A percentile compares a stretch with the other conserved stretches of the same genome.
Conservation (phyloP, 2,329 filamentous ascomycete genomes). For the Botrytis sinoallii region DNA sequence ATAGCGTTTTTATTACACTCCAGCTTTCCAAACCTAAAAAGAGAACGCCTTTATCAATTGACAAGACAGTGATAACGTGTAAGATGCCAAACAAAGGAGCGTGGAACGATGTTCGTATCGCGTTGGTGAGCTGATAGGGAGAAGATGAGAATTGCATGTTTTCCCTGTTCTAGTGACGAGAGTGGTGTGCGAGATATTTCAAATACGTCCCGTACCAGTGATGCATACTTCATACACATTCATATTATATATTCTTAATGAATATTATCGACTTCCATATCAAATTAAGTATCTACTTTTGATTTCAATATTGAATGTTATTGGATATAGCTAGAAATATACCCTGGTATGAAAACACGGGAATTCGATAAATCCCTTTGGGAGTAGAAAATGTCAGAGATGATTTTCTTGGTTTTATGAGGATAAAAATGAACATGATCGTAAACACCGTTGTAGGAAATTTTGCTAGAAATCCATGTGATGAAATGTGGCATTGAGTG, state of each 20-base stretch:
- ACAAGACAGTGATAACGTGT: not conserved
- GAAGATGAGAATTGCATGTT: not conserved
- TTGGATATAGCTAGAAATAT: not conserved
- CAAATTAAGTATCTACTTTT: not conserved
- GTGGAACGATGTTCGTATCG: not conserved
- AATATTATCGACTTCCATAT: not conserved
- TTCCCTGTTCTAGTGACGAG: not conserved
- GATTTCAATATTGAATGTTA: not conserved
- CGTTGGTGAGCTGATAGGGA: not conserved
- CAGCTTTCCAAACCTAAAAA: not conserved
- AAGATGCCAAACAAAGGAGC: not conserved
- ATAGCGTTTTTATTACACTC: no score
- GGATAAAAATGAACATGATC: not conserved
- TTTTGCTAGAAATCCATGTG: not conserved
- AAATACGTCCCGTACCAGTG: not conserved
- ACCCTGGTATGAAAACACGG: not conserved
- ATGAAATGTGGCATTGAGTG: not conserved
- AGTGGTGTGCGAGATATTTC: not conserved
- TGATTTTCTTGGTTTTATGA: not conserved
- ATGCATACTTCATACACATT: not conserved
- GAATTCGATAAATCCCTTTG: not conserved
- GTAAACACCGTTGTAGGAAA: not conserved
- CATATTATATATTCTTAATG: not conserved
- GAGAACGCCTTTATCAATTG: not conserved
- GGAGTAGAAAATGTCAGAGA: accelerated